These are phyloP conservation scores for Smallanthus sonchifolius DNA, from an alignment of 129 eudicot genomes.

Conservation along the genomic window DNA sequence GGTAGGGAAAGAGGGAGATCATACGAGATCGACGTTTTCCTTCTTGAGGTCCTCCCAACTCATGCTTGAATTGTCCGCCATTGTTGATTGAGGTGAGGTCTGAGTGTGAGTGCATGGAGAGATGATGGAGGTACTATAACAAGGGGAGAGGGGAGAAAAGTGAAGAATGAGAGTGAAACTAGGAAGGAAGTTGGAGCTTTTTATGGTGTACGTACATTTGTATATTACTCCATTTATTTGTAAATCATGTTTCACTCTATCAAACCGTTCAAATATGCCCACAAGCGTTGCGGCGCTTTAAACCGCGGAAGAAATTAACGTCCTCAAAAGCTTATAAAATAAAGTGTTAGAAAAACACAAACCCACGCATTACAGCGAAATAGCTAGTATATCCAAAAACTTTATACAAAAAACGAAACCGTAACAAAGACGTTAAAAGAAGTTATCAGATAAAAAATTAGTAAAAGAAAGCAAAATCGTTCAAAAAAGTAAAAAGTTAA, in stretches of 20 bases:
- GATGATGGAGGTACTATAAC: slow-evolving; percentile 14
- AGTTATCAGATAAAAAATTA: too few relatives aligned
- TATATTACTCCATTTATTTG: slow-evolving; percentile 3
- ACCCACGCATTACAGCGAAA: too few relatives aligned
- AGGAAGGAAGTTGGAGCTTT: slow-evolving; percentile 41
- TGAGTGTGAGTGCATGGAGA: slow-evolving; percentile 11
- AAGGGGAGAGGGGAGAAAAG: slow-evolving; percentile 21
- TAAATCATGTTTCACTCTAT: background rate
- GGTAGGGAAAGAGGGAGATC: background rate
- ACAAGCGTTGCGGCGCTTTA: too few relatives aligned
- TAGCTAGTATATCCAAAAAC: too few relatives aligned
- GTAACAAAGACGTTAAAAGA: too few relatives aligned
- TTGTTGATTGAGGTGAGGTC: slow-evolving; percentile 16
- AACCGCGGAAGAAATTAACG: too few relatives aligned
- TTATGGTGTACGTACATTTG: slow-evolving; percentile 35
- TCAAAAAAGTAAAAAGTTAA: too few relatives aligned
- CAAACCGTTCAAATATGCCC: too few relatives aligned
- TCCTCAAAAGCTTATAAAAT: too few relatives aligned
- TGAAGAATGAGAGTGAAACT: slow-evolving; percentile 40
- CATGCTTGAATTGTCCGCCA: slow-evolving; percentile 16
- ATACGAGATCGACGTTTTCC: slow-evolving; percentile 65
- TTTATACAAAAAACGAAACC: too few relatives aligned
- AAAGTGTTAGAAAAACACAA: too few relatives aligned
- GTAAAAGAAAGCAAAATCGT: too few relatives aligned
- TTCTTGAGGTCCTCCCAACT: slow-evolving; percentile 57